phyloP scores from a whole-genome alignment of 2,329 filamentous ascomycete species.

The Colletotrichum destructivum region DNA sequence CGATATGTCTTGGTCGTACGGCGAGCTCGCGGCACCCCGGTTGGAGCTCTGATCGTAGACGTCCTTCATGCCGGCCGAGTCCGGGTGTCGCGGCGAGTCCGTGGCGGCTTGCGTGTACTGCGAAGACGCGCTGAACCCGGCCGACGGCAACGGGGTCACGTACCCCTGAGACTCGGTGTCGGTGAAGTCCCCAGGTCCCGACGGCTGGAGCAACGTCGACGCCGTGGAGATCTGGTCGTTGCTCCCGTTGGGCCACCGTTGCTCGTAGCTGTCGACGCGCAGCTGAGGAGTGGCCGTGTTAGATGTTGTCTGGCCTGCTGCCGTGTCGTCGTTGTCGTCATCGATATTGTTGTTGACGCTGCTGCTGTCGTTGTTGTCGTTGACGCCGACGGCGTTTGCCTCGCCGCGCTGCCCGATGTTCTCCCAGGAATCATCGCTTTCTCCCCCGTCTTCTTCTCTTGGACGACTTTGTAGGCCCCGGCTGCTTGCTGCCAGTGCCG shows the following conservation, averaged over 20 bases:
- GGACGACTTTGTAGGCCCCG: slow-evolving; percentile 34
- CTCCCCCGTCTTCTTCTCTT: slow-evolving; percentile 40
- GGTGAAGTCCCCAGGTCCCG: slow-evolving; percentile 34
- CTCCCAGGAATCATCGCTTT: slow-evolving; percentile 43
- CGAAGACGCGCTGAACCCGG: slow-evolving; percentile 32
- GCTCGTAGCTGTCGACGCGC: slow-evolving; percentile 32
- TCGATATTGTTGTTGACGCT: no score
- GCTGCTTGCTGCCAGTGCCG: slow-evolving; percentile 26
- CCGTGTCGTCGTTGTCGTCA: no score
- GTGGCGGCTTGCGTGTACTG: slow-evolving; percentile 29
- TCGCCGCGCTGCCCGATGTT: slow-evolving; percentile 30
- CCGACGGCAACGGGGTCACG: slow-evolving; percentile 34
- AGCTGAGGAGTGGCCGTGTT: slow-evolving; percentile 20
- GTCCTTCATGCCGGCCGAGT: slow-evolving; percentile 3
- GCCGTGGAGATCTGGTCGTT: slow-evolving; percentile 32
- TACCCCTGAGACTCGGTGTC: slow-evolving; percentile 40
- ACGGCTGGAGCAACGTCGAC: slow-evolving; percentile 18
- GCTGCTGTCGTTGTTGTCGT: no score
- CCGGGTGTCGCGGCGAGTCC: slow-evolving; percentile 22
- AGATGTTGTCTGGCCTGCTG: not conserved
- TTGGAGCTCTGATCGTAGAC: slow-evolving; percentile 9
- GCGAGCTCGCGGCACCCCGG: not conserved
- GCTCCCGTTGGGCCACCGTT: slow-evolving; percentile 34
- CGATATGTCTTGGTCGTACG: not conserved
- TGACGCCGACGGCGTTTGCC: not conserved